Evolutionary conservation across 352 stramenopile genomes (phyloP).

Genomic region (Phytophthora uliginosa): DNA sequence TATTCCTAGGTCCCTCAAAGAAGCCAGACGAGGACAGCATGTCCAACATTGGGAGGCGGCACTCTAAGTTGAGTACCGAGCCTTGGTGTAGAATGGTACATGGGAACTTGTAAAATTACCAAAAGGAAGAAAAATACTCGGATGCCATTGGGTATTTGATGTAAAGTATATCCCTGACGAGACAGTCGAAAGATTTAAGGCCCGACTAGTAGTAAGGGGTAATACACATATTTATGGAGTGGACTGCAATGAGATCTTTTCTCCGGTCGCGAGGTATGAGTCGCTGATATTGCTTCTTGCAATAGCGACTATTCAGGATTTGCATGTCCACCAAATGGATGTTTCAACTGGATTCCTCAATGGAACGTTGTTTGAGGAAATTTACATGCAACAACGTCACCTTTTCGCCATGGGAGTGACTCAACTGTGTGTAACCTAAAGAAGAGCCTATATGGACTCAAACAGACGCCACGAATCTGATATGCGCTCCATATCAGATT

Average conservation of each 20-base stretch:
- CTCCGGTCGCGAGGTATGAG: background rate
- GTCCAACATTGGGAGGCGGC: background rate
- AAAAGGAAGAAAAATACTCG: background rate
- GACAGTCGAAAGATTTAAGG: background rate
- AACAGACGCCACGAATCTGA: background rate
- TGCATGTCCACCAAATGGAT: background rate
- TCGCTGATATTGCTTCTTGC: background rate
- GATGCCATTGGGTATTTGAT: background rate
- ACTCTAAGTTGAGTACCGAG: background rate
- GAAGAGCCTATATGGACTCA: background rate
- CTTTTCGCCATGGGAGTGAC: background rate
- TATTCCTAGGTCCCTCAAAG: background rate
- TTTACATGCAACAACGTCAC: background rate
- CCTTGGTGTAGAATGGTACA: background rate
- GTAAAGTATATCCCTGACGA: background rate
- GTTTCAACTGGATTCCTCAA: background rate
- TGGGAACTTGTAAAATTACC: background rate
- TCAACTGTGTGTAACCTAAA: background rate
- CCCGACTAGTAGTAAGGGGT: background rate
- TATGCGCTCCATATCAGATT: background rate
- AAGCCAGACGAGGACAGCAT: background rate
- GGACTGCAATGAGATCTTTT: slow-evolving; percentile 8
- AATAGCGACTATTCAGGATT: background rate
- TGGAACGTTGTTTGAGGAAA: background rate
- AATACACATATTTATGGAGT: slow-evolving; percentile 11